Evolutionary conservation across 2,329 filamentous ascomycete genomes (phyloP), one percentile per base, ranked within the genome.

Genomic region (Dactylellina leptospora): DNA sequence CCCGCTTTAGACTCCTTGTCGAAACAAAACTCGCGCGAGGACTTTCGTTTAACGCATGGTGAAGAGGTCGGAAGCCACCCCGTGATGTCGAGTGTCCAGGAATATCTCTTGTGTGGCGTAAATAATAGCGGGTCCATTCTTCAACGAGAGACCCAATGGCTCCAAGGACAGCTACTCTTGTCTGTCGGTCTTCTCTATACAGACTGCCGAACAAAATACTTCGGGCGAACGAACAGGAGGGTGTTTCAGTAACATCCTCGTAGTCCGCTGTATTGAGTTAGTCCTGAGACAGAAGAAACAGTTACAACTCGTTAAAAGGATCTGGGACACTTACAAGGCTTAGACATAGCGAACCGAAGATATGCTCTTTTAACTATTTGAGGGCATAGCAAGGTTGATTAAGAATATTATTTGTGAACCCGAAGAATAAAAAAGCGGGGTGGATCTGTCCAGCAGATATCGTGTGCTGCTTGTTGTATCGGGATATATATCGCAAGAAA

Each of bases 221-320:
- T 28, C 68, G 59, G 6, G 68, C 68, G 27, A 64, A 72, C 13
- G 59, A 64, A 28, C 59, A 64, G 18, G 59, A 64, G 20, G 68
- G 68, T 42, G 68, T 72, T 54, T 72, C 68, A 8, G 45, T 60
- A 40, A 72, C 54, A 72, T 72, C 68, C 25, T 72, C 68, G 54
- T 72, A 44, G 23, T 72, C 68, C 59, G 53, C 68, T 72, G 16
- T 27, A 13, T 40, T n/a, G n/a, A 16, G 44, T 48, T 50, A 30
- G 23, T 33, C 25, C 9, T 23, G 6, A 28, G 47, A 30, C 11
- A 5, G 4, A 45, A 45, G 9, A 40, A n/a, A 4, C 25, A 33
- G 23, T n/a, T 1, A 28, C 23, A 30, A n/a, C n/a, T n/a, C n/a
- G 23, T 30, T 38, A 33, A 40, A 18, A 38, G n/a, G 47, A 27